Conservation (phyloP, 176 grass and related monocot genomes). For the Musa troglodytarum region DNA sequence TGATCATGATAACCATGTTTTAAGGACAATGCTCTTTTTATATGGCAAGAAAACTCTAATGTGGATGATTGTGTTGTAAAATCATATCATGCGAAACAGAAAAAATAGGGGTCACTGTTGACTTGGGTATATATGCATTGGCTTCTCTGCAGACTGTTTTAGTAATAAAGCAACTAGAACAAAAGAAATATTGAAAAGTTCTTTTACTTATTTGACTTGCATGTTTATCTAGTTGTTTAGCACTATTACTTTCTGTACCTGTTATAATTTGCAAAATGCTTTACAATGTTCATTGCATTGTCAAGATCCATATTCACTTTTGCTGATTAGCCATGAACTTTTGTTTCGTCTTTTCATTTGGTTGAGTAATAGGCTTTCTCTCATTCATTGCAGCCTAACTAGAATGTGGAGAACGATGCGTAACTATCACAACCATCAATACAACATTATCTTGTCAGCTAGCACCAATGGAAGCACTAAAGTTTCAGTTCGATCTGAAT, state of each 20-base stretch:
- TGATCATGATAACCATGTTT: no score
- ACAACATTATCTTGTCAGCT: slow-evolving; percentile 40
- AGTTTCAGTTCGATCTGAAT: slow-evolving; percentile 47
- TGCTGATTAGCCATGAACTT: neutral
- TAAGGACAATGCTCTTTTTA: no score
- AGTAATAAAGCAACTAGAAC: no score
- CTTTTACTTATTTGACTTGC: neutral
- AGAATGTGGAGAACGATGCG: slow-evolving; percentile 81
- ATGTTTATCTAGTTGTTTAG: neutral
- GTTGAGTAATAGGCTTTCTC: neutral
- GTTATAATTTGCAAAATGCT: neutral
- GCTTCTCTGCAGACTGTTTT: no score
- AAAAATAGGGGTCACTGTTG: no score
- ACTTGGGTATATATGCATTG: no score
- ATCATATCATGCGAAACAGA: no score
- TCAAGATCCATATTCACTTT: neutral
- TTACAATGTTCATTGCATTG: neutral
- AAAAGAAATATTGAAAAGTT: no score
- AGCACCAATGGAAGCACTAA: slow-evolving; percentile 45
- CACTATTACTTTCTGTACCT: neutral
- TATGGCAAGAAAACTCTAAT: no score
- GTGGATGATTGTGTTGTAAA: no score
- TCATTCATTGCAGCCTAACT: slow-evolving; percentile 49
- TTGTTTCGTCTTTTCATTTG: neutral
- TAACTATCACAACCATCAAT: slow-evolving; percentile 60